Evolutionary conservation across 805 yeast genomes (phyloP), one percentile per base, ranked within the genome.

Genomic region (Barnettozyma botsteinii): DNA sequence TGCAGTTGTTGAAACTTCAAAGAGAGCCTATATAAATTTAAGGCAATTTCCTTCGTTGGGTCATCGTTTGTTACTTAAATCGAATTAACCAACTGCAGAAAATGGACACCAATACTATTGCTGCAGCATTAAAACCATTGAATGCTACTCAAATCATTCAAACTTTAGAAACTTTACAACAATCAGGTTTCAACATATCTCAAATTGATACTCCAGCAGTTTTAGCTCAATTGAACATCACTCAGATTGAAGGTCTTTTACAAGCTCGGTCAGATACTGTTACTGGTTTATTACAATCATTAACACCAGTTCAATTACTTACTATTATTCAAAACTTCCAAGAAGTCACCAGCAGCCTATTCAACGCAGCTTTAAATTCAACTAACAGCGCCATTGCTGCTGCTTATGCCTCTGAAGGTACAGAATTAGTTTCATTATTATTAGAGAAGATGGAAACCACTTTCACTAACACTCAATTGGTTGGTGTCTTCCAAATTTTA

Each of bases 201-300:
- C 70, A 81, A 40, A 85, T 70, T 2, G 83, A 71, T 56, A 84
- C 82, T 30, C 76, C 85, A 65, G 85, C 93, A 50, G 46, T 55
- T 24, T 41, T 55, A 19, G 22, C 52, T 4, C 36, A 41, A 14
- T 33, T 55, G 37, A 55, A 53, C 35, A 32, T 43, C 25, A 51
- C 59, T 4, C 59, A 55, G 43, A 31, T 53, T 27, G 46, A 49
- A 27, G 59, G 59, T 35, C 33, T 55, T 6, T 34, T 55, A 30
- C 28, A 38, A 14, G 37, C 58, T 19, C 43, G 53, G 35, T 45
- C 58, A 18, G 31, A 53, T 7, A 40, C 38, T 19, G 53, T 55
- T 19, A 26, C 40, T 17, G 45, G 42, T 6, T 34, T 55, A 24
- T 35, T 55, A 34, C 49, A 45, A 37, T 32, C 50, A 5, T 35